Conservation (phyloP, 2,329 filamentous ascomycete genomes). For the Dothistroma septosporum region DNA sequence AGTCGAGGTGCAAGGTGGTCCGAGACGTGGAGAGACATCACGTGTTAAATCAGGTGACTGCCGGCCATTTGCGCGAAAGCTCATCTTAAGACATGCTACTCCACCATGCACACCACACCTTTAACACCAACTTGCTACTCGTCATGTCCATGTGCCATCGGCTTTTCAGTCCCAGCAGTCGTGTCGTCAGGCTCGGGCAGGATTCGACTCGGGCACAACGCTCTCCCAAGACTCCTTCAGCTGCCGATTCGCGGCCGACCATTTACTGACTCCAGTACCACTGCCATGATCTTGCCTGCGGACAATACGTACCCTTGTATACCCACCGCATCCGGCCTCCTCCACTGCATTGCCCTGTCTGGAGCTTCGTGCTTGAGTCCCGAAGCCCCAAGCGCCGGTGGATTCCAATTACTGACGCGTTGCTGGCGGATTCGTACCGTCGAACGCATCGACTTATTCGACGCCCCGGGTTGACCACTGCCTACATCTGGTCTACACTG, state of each 20-base stretch:
- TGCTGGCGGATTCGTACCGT: conserved; percentile 12
- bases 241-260: background rate
- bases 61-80: too few species aligned
- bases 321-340: background rate
- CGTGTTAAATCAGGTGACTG: too few species aligned
- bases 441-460: conserved; percentile 12
- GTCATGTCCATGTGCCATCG: background rate
- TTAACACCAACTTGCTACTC: background rate
- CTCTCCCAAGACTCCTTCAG: background rate
- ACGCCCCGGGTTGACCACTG: background rate
- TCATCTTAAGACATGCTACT: too few species aligned
- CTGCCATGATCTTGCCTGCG: background rate
- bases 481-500: conserved; percentile 6
- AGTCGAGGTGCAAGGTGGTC: too few species aligned
- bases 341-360: background rate
- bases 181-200: background rate
- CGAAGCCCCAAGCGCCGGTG: conserved; percentile 1
- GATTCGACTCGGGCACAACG: background rate
- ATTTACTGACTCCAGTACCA: background rate
- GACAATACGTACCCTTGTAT: background rate
- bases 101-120: too few species aligned
- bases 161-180: background rate
- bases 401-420: conserved; percentile 7
- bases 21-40: too few species aligned
- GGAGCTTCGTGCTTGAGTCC: background rate